A percentile compares a stretch with the other conserved stretches of the same genome.
Conservation (phyloP, 345 rosid species). For the Kandelia obovata region DNA sequence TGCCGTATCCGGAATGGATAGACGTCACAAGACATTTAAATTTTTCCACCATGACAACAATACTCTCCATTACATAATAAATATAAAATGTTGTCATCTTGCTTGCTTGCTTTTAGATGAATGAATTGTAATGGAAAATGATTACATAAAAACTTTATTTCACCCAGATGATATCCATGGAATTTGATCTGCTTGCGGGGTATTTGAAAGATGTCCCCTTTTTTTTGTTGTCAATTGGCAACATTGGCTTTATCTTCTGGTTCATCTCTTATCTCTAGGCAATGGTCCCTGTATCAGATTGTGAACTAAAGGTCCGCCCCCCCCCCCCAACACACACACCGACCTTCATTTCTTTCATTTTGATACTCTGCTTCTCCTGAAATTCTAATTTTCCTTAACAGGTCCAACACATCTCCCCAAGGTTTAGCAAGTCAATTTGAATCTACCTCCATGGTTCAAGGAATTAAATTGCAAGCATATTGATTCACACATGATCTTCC, state of each 20-base stretch:
- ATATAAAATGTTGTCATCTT: slow-evolving; percentile 12
- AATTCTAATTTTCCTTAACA: neutral
- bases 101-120: neutral
- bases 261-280: neutral
- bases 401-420: no score
- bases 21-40: neutral
- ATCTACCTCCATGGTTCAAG: no score
- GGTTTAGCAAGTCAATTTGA: no score
- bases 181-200: neutral
- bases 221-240: neutral
- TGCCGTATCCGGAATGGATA: neutral
- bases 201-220: neutral
- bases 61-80: slow-evolving; percentile 1
- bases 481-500: no score
- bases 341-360: neutral
- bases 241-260: neutral
- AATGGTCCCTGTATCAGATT: slow-evolving; percentile 8
- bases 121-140: neutral
- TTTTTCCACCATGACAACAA: slow-evolving; percentile 14
- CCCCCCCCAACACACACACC: neutral
- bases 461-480: no score
- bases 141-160: neutral
- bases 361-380: neutral
- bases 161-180: neutral
- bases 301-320: slow-evolving; percentile 38